Base-by-base conservation (phyloP, 1,284 basidiomycete genomes). In the Ustilago bromivora region DNA sequence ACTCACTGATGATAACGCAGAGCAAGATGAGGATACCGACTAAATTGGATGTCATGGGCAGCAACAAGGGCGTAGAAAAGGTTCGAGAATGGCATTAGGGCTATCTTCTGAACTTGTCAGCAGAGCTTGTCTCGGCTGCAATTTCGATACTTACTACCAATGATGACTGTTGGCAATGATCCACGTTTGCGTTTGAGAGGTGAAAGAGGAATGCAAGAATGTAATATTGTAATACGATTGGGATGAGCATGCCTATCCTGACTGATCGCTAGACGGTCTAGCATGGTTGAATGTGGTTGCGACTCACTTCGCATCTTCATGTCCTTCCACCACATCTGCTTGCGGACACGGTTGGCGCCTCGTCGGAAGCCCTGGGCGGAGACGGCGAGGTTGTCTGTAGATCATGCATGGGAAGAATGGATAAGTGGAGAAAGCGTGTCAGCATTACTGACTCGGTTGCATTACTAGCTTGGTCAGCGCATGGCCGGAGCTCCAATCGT, bases 351-450 rank as follows among this genome's bases (percentile, higher is more conserved):
- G 89, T 97, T 98, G 61, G 97, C 97, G 76, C 96, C 96, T 80
- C 94, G 91, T 75, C 95, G 92, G 91, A 99, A 99, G 35, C 95
- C 95, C 89, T 99, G 97, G 12, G 96, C 97, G n/a, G 95, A 98
- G 43, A 98, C 94, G 35, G 96, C 96, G 66, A 99, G 91, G 86
- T 93, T 98, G 88, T 99, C 96, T 96, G 71, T 67, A 32, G 15
- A 9, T 23, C 34, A 53, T 32, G 9, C 4, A 34, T 15, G 13
- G n/a, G 40, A 32, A 32, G 43, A 13, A n/a, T 23, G n/a, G 31
- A 34, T 13, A 38, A 2, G 3, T n/a, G 13, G 8, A 38, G 36
- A 12, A 60, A 52, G 31, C 3, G 51, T 41, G 40, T 61, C 38
- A 53, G 51, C 36, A 49, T 49, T 19, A 51, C 13, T 13, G 49